Evolutionary conservation across 192 early-diverging fungal species (phyloP), one percentile per base, ranked within the genome.

Genomic region (Gaertneriomyces semiglobifer): DNA sequence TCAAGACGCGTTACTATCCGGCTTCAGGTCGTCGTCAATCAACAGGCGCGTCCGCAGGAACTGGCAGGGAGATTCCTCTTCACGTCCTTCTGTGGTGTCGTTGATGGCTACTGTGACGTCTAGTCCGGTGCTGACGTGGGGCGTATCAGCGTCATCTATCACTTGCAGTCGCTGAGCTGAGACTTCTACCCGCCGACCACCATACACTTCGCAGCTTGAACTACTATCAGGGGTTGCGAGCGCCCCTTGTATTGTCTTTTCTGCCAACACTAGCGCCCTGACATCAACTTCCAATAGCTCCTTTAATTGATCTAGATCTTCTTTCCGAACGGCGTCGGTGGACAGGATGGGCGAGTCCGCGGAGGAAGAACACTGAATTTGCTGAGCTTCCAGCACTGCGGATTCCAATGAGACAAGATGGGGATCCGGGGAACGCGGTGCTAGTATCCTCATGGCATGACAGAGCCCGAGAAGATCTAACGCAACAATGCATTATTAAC

Each of bases 391-490:
- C 11, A 52, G 47, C 18, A 70, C 60, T 5, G 38, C 48, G 11
- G 14, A 40, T 43, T 70, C 68, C 1, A 70, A 45, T 12, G 48
- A 39, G 16, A 53, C 18, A 7, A 70, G 43, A 44, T 70, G 68
- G 4, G 33, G 20, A 38, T 70, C 68, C 7, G 59, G 68, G 10
- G 16, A 9, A 7, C 40, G n/a, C 11, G 68, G 68, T n/a, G 68
- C 68, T 25, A 70, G 48, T 9, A 70, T 63, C 38, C 19, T 20
- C 60, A 70, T 70, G 0, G 68, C 62, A 16, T 53, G 60, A 53
- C 60, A 53, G 6, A 70, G 53, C 5, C 60, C 61, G 5, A 70
- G 33, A 9, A 70, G 53, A 51, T 70, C 68, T 70, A 38, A 10
- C 4, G 20, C 9, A 25, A 4, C 40, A 40, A 65, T 10, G 20